Evolutionary conservation across 768 basidiomycete species (phyloP).

Genomic region (Xanthoconium stramineum): DNA sequence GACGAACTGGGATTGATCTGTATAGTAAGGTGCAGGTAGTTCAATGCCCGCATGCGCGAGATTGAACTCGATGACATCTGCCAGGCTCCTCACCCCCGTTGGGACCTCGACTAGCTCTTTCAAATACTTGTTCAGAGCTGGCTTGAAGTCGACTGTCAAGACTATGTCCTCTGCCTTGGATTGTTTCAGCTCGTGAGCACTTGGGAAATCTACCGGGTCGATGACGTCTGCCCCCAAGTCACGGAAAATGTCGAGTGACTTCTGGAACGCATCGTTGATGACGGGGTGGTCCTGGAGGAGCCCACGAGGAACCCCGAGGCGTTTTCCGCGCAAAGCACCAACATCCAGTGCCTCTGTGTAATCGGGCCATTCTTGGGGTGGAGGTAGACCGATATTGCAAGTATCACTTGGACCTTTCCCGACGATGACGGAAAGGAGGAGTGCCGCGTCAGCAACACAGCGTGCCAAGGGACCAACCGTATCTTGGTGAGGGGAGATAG

Average conservation of each 20-base stretch:
- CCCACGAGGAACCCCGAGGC: constrained; percentile 43
- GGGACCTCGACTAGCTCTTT: constrained; percentile 49
- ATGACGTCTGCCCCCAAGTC: constrained; percentile 45
- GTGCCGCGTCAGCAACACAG: constrained; percentile 37
- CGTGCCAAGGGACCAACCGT: constrained; percentile 38
- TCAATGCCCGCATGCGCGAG: constrained; percentile 49
- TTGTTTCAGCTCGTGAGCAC: constrained; percentile 43
- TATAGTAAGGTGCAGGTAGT: constrained; percentile 33
- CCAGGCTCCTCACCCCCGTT: constrained; percentile 54
- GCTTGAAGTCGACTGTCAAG: constrained; percentile 57
- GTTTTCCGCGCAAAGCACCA: constrained; percentile 43
- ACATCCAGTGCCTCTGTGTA: constrained; percentile 50
- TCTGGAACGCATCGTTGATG: constrained; percentile 37
- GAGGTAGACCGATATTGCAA: constrained; percentile 35
- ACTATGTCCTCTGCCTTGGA: constrained; percentile 57
- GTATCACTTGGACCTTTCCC: constrained; percentile 42
- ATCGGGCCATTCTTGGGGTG: constrained; percentile 51
- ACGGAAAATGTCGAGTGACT: constrained; percentile 36
- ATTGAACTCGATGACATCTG: constrained; percentile 59
- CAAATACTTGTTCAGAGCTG: constrained; percentile 43
- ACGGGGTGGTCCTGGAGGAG: constrained; percentile 24
- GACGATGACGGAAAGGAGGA: constrained; percentile 38
- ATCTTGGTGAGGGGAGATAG: constrained; percentile 42
- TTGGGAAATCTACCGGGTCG: constrained; percentile 62
- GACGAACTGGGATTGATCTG: constrained; percentile 35